Conservation (phyloP, 2,329 filamentous ascomycete species). For the Mariannaea elegans region DNA sequence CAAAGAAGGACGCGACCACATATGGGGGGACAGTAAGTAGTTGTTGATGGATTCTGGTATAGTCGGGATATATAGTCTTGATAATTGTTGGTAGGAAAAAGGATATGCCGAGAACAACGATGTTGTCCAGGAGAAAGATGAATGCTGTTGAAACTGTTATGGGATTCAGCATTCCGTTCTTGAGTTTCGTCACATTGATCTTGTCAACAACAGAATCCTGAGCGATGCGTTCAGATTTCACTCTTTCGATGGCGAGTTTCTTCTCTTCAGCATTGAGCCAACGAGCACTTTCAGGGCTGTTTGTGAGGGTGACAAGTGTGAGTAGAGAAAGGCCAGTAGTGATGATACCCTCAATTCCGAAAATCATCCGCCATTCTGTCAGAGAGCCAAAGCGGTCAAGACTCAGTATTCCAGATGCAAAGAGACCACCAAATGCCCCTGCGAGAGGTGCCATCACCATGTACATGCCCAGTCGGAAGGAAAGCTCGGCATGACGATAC, state of each 20-base stretch:
- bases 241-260: conserved; percentile 66
- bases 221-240: conserved; percentile 64
- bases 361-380: conserved; percentile 72
- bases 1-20: conserved; percentile 71
- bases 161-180: conserved; percentile 66
- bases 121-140: conserved; percentile 69
- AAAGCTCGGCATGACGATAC: conserved; percentile 68
- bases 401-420: conserved; percentile 67
- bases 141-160: conserved; percentile 62
- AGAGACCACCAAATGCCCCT: conserved; percentile 70
- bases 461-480: conserved; percentile 68
- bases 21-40: conserved; percentile 77
- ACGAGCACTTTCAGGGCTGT: conserved; percentile 68
- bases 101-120: conserved; percentile 70
- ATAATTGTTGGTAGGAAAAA: conserved; percentile 72
- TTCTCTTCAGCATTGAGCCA: conserved; percentile 71
- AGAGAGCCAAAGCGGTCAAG: conserved; percentile 64
- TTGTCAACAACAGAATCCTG: conserved; percentile 67
- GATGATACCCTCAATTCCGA: conserved; percentile 73
- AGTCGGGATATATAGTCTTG: conserved; percentile 19
- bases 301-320: conserved; percentile 68
- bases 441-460: conserved; percentile 71
- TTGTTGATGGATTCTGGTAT: conserved; percentile 58
- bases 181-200: conserved; percentile 61
- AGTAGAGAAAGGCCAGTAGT: conserved; percentile 60